These are phyloP conservation scores for Diversispora epigaea DNA, from an alignment of 192 early-diverging fungal genomes.

Conservation along the genomic window DNA sequence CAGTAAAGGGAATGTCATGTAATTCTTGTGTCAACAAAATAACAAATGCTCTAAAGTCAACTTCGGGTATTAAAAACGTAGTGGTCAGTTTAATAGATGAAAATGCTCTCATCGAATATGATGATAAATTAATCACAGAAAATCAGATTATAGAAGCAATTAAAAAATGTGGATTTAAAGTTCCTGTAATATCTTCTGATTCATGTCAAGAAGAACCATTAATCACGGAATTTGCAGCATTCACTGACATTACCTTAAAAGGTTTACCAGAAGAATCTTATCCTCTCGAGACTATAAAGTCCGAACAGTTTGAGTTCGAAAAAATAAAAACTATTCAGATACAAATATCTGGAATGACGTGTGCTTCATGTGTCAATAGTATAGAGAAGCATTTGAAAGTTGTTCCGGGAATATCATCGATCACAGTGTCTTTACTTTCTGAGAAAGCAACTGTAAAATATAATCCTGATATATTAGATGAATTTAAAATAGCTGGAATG, in stretches of 20 bases:
- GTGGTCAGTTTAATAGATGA: conserved; percentile 40
- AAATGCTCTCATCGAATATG: conserved; percentile 34
- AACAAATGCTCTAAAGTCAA: neutral
- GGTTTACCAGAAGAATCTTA: neutral
- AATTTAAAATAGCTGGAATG: conserved; percentile 55
- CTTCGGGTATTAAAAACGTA: conserved; percentile 7
- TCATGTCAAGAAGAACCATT: conserved; percentile 1
- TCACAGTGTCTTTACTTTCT: conserved; percentile 83
- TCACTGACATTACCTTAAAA: neutral
- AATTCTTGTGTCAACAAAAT: conserved; percentile 33
- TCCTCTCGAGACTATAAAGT: conserved; percentile 9
- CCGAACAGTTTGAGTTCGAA: conserved; percentile 4
- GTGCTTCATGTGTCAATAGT: conserved; percentile 85
- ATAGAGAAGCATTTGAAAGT: conserved; percentile 72
- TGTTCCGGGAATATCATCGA: conserved; percentile 62
- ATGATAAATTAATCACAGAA: conserved; percentile 6
- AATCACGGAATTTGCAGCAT: neutral
- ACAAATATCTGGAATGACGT: conserved; percentile 92
- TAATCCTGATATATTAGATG: conserved; percentile 49
- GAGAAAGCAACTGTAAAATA: conserved; percentile 76
- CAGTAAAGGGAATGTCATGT: conserved; percentile 9
- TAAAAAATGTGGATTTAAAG: conserved; percentile 73
- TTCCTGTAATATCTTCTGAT: conserved; percentile 21
- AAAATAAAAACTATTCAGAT: conserved; percentile 47
- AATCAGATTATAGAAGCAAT: conserved; percentile 48